phyloP scores from a whole-genome alignment of 768 basidiomycete species.

The Pulveroboletus sp. region DNA sequence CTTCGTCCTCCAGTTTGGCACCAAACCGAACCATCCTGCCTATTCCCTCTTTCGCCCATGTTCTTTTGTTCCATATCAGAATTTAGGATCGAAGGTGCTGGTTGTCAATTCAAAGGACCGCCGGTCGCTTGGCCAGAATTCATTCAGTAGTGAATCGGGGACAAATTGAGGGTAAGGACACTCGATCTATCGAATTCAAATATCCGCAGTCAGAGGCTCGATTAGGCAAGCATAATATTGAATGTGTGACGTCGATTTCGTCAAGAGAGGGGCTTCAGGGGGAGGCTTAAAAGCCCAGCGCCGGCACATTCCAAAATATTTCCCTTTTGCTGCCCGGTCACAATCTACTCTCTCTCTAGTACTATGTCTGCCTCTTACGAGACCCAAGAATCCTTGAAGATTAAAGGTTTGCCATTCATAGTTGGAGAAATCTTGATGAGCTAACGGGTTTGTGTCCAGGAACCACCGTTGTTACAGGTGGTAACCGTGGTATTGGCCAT shows the following conservation, averaged over 20 bases:
- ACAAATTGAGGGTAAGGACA: constrained; percentile 7
- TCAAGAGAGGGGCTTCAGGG: constrained; percentile 15
- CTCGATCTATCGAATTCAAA: constrained; percentile 16
- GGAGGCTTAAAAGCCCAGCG: constrained; percentile 9
- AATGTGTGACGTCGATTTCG: constrained; percentile 6
- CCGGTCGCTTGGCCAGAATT: too few relatives aligned
- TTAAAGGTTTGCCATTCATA: constrained; percentile 26
- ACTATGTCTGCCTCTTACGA: constrained; percentile 6
- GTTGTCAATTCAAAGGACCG: too few relatives aligned
- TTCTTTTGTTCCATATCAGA: too few relatives aligned
- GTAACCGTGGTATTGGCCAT: constrained; percentile 60
- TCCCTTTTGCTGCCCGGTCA: too few relatives aligned
- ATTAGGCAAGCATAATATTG: constrained; percentile 10
- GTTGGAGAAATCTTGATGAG: not conserved
- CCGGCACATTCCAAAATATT: too few relatives aligned
- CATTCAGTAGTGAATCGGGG: too few relatives aligned
- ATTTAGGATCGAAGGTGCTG: too few relatives aligned
- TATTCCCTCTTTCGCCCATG: too few relatives aligned
- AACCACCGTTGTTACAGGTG: constrained; percentile 58
- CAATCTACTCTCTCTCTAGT: too few relatives aligned
- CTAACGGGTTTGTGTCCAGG: constrained; percentile 25
- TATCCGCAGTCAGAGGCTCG: not conserved
- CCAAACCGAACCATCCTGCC: too few relatives aligned
- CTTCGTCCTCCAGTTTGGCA: too few relatives aligned
- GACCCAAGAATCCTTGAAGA: constrained; percentile 11